Conservation (phyloP, 2,329 filamentous ascomycete species). For the Parasarocladium wereldwijsianum region DNA sequence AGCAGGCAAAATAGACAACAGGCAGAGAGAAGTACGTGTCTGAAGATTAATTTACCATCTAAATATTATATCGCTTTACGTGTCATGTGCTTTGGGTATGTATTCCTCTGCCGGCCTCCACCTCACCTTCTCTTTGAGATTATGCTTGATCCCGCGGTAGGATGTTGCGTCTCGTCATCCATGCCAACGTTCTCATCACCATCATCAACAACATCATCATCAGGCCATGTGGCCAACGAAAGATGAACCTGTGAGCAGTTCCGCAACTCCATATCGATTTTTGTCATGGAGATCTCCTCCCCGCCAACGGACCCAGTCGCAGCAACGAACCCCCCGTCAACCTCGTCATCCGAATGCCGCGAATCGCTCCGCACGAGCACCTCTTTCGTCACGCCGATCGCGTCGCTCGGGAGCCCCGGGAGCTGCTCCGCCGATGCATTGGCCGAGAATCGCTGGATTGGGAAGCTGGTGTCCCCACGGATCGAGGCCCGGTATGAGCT, state of each 20-base stretch:
- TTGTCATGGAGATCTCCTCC: conserved; percentile 1
- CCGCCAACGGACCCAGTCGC: background rate
- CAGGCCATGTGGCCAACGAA: conserved; percentile 2
- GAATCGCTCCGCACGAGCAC: background rate
- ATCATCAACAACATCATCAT: conserved; percentile 1
- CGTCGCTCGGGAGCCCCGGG: too few relatives aligned
- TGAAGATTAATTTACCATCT: too few relatives aligned
- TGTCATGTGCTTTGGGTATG: conserved; percentile 1
- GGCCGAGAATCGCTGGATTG: background rate
- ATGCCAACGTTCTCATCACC: background rate
- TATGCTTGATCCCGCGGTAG: too few relatives aligned
- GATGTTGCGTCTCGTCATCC: too few relatives aligned
- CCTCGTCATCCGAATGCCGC: background rate
- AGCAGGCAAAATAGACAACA: background rate
- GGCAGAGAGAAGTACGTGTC: too few relatives aligned
- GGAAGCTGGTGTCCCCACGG: background rate
- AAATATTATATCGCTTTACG: background rate
- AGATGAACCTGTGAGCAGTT: conserved; percentile 3
- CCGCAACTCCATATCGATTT: conserved; percentile 1
- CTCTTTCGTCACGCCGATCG: conserved; percentile 1
- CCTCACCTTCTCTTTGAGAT: too few relatives aligned
- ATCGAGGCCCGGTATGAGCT: background rate
- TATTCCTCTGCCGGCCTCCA: too few relatives aligned
- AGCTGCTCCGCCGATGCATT: background rate
- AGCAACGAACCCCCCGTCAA: background rate